phyloP scores from a whole-genome alignment of 2,329 filamentous ascomycete genomes.

The Apiospora arundinis region DNA sequence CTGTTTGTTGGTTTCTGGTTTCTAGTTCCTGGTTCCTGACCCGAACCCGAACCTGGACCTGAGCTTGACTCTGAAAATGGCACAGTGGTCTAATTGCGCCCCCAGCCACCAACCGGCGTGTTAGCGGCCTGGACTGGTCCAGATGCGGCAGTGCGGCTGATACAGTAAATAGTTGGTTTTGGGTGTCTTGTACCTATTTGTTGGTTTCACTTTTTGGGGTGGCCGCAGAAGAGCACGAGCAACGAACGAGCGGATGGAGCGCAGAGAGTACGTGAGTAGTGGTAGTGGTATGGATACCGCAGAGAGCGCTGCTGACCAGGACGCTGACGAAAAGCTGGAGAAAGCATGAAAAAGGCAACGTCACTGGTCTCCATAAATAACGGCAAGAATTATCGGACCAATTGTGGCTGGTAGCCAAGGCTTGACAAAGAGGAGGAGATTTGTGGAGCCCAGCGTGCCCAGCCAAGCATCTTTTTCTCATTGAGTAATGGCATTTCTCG shows the following conservation, averaged over 20 bases:
- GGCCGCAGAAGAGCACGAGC: background rate
- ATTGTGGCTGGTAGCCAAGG: conserved; percentile 6
- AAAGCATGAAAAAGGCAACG: conserved; percentile 13
- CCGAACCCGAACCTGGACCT: too few relatives aligned
- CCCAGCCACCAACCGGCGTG: background rate
- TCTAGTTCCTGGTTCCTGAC: background rate
- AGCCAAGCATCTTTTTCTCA: background rate
- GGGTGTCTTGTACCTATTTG: background rate
- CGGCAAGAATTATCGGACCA: background rate
- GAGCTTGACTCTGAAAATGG: too few relatives aligned
- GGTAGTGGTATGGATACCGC: too few relatives aligned
- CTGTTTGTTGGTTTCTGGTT: background rate
- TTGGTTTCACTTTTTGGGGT: background rate
- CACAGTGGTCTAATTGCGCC: background rate
- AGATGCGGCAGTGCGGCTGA: conserved; percentile 3
- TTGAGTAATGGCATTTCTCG: background rate
- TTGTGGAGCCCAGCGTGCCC: background rate
- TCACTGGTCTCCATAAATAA: conserved; percentile 1
- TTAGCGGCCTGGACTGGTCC: background rate
- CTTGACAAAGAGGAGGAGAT: background rate
- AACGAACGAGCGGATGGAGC: too few relatives aligned
- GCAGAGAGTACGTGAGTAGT: too few relatives aligned
- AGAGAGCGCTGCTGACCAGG: background rate
- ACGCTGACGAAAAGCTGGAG: conserved; percentile 6
- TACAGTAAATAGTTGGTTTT: background rate